phyloP scores from a whole-genome alignment of 148 eudicot species.

The Suaeda aralocaspica region DNA sequence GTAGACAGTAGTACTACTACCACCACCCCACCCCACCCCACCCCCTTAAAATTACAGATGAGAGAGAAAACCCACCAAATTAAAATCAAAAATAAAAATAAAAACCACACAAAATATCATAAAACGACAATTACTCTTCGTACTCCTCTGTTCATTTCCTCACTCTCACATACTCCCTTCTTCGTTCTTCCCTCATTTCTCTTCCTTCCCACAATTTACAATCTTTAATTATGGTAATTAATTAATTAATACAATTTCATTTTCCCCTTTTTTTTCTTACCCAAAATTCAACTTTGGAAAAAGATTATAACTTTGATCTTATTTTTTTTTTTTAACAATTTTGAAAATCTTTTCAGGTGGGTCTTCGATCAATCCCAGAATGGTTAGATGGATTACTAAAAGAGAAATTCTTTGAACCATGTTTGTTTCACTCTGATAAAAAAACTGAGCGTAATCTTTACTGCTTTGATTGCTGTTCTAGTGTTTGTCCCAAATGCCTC shows the following conservation, averaged over 20 bases:
- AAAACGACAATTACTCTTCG: slow-evolving; percentile 20
- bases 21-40: no score
- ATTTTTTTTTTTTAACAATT: background rate
- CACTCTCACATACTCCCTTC: background rate
- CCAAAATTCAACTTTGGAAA: no score
- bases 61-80: background rate
- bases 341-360: slow-evolving; percentile 28
- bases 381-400: slow-evolving; percentile 37
- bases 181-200: background rate
- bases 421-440: slow-evolving; percentile 38
- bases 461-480: slow-evolving; percentile 44
- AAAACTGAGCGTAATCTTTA: slow-evolving; percentile 45
- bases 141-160: background rate
- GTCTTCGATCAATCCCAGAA: slow-evolving; percentile 30
- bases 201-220: background rate
- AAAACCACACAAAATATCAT: background rate
- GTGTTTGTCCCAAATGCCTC: slow-evolving; percentile 44
- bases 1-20: no score
- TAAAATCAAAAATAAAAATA: no score
- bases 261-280: background rate
- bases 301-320: background rate
- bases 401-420: slow-evolving; percentile 46
- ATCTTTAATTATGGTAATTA: background rate
- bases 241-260: background rate
- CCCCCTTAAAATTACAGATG: background rate